Evolutionary conservation across 2,329 filamentous ascomycete genomes (phyloP), one percentile per base, ranked within the genome.

Genomic region (Westerdykella sp.): DNA sequence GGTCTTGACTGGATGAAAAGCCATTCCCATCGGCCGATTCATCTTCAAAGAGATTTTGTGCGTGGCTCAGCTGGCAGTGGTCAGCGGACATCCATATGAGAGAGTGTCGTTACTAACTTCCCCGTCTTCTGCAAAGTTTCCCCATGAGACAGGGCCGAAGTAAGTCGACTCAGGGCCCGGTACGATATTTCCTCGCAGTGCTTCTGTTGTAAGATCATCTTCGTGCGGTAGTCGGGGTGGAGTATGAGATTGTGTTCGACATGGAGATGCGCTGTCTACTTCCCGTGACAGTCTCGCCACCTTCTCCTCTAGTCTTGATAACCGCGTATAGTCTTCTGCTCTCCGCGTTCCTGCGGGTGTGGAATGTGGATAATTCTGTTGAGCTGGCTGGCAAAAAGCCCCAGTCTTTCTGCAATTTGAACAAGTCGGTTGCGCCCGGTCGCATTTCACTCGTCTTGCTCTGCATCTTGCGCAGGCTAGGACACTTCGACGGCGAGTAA

Each of bases 391-490:
- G 40, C 54, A 56, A 11, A 51, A 32, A 13, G 50, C 47, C 15
- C 54, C 52, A 13, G 46, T 46, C 40, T 56, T 56, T 15, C 41
- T 35, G 34, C 54, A 57, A 39, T 55, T 57, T 7, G 52, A 51
- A 36, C 54, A 57, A 34, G 52, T 40, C n/a, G 54, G 54, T 41
- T 54, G 50, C 10, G 47, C 52, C 21, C 54, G 44, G 40, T 57
- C 52, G 35, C 54, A 57, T 43, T 54, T 54, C 10, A 57, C 54
- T 25, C 54, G 40, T 42, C 54, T 44, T 6, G 52, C 52, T 49
- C 54, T 50, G 32, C 54, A 57, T 45, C 54, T 51, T 15, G 49
- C 49, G 35, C 54, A 57, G 9, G 54, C 52, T 13, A 54, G 37
- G 16, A 55, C 50, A 44, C 48, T 45, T 42, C 54, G 45, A 25